Base-by-base conservation (phyloP, 768 basidiomycete genomes). In the Trametopsis cervina region DNA sequence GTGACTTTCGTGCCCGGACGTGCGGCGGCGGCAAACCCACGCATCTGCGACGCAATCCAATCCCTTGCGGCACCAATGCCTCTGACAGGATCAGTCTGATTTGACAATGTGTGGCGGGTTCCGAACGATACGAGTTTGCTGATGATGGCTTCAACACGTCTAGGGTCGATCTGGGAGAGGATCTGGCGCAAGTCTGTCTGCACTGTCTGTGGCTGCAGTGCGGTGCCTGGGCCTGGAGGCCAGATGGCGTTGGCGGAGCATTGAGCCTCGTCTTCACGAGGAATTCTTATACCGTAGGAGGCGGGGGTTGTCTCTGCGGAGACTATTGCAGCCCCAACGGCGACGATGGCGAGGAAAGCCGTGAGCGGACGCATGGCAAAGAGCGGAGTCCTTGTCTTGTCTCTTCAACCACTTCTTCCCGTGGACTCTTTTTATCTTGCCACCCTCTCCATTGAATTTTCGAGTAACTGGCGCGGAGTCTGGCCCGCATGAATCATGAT, bases 41-140 rank as follows among this genome's bases (percentile, higher is more conserved):
- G 66, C 69, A 78, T 68, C 57, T 77, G 63, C 3, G 68, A 55
- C 3, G 72, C 73, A 53, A 78, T 72, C 78, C 76, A 80, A 61
- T 77, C 75, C 23, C 75, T 61, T 15, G 78, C 73, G 4, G 76
- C 78, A 37, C 77, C 76, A 33, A 80, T 76, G 0, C 76, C 76
- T 27, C 76, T 71, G 9, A 60, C 57, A 15, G 76, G 74, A 54
- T 77, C 71, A 4, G 76, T 76, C 59, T 78, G 76, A 54, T 57
- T 74, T 23, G 76, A 77, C 37, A 72, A 66, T 23, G 76, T 78
- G 62, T 72, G 68, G 9, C 77, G 69, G 17, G 76, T 80, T 17
- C 77, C 78, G 53, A 78, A 77, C 18, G 76, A 73, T 40, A 73
- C 73, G 27, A 80, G 74, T 56, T 76, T 76, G 40, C 60, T 60